Evolutionary conservation across 2,329 filamentous ascomycete species (phyloP).

Genomic region (Pseudocercospora ulei): DNA sequence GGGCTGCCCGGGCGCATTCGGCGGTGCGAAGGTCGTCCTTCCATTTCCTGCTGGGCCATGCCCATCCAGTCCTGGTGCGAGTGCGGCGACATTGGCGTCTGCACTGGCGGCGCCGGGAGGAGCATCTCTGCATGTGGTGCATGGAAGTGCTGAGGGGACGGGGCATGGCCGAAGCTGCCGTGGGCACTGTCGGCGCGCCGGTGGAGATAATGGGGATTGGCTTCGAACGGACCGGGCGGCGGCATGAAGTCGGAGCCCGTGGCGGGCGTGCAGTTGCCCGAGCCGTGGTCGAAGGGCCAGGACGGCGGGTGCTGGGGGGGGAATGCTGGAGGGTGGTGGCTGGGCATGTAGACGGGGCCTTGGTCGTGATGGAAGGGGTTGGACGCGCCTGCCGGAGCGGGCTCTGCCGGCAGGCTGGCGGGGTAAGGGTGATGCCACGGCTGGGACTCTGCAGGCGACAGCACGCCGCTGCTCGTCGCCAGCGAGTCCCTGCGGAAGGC

Average conservation of each 20-base stretch:
- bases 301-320: slow-evolving; percentile 45
- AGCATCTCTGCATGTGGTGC: slow-evolving; percentile 35
- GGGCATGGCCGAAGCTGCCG: slow-evolving; percentile 36
- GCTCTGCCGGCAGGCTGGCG: slow-evolving; percentile 20
- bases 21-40: slow-evolving; percentile 42
- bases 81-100: slow-evolving; percentile 52
- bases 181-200: slow-evolving; percentile 26
- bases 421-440: slow-evolving; percentile 30
- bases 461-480: slow-evolving; percentile 29
- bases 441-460: slow-evolving; percentile 29
- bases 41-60: slow-evolving; percentile 45
- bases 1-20: slow-evolving; percentile 58
- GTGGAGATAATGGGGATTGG: slow-evolving; percentile 20
- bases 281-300: slow-evolving; percentile 56
- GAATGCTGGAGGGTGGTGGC: slow-evolving; percentile 52
- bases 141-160: slow-evolving; percentile 37
- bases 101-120: slow-evolving; percentile 45
- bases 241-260: slow-evolving; percentile 57
- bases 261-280: slow-evolving; percentile 64
- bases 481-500: slow-evolving; percentile 32
- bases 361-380: slow-evolving; percentile 24
- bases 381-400: slow-evolving; percentile 20
- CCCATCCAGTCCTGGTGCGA: slow-evolving; percentile 52
- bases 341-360: slow-evolving; percentile 22
- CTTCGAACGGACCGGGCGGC: slow-evolving; percentile 33